Evolutionary conservation across 140 eudicot species (phyloP).

Genomic region (Anethum foeniculum): DNA sequence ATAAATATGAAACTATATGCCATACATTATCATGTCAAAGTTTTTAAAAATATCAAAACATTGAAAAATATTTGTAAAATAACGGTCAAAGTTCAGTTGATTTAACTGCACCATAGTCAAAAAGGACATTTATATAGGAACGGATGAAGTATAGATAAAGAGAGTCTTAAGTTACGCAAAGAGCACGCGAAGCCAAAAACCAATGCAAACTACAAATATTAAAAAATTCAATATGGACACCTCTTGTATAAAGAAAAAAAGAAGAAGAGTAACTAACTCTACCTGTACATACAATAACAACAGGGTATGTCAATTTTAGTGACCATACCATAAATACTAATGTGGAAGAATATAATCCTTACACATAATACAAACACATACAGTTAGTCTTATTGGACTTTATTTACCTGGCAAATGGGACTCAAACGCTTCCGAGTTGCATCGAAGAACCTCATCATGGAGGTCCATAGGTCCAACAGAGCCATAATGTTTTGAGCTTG

Average conservation of each 20-base stretch:
- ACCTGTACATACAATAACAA: background rate
- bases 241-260: background rate
- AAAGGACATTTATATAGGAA: too few relatives aligned
- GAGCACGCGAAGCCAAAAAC: background rate
- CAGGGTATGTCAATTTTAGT: background rate
- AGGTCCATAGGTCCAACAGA: conserved; percentile 50
- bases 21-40: too few relatives aligned
- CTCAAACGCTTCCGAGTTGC: conserved; percentile 49
- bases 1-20: too few relatives aligned
- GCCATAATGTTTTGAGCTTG: conserved; percentile 22
- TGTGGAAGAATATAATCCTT: background rate
- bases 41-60: too few relatives aligned
- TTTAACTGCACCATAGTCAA: too few relatives aligned
- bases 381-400: background rate
- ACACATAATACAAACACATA: background rate
- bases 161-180: background rate
- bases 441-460: conserved; percentile 60
- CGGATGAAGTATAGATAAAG: background rate
- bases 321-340: background rate
- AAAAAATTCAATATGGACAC: background rate
- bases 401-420: background rate
- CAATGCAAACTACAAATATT: background rate
- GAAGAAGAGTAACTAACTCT: background rate
- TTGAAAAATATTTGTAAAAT: too few relatives aligned
- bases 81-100: too few relatives aligned